phyloP scores from a whole-genome alignment of 208 protist genomes.

The Wallacemonas collosoma region DNA sequence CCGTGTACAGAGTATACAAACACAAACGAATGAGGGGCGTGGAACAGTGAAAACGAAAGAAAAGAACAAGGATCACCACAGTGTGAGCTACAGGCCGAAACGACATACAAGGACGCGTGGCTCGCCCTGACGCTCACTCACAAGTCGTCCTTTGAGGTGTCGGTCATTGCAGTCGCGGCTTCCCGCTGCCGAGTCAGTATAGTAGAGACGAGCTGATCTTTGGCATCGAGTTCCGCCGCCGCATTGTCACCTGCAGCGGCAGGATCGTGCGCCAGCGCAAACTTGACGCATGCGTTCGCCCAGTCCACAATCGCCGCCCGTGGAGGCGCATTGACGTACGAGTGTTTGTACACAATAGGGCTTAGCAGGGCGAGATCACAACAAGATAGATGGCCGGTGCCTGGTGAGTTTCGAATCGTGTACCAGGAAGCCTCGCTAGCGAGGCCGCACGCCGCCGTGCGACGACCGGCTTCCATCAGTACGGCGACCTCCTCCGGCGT shows the following conservation, averaged over 20 bases:
- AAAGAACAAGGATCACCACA: no score
- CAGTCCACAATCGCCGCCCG: slow-evolving; percentile 43
- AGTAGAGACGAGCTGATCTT: background rate
- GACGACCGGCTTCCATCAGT: slow-evolving; percentile 21
- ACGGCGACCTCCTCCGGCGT: slow-evolving; percentile 24
- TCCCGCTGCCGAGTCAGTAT: slow-evolving; percentile 8
- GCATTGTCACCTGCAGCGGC: slow-evolving; percentile 16
- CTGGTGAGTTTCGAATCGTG: slow-evolving; percentile 19
- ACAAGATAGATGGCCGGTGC: slow-evolving; percentile 50
- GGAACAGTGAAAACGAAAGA: no score
- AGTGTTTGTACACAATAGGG: slow-evolving; percentile 47
- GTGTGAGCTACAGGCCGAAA: no score
- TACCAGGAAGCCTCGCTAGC: slow-evolving; percentile 25
- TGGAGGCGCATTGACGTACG: slow-evolving; percentile 38
- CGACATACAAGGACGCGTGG: no score
- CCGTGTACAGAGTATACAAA: no score
- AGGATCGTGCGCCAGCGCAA: slow-evolving; percentile 28
- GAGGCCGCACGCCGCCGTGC: slow-evolving; percentile 18
- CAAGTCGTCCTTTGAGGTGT: background rate
- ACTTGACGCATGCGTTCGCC: slow-evolving; percentile 38
- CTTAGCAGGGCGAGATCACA: slow-evolving; percentile 64
- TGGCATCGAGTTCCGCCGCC: slow-evolving; percentile 9
- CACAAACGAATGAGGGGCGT: no score
- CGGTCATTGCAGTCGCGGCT: background rate
- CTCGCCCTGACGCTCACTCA: no score